Percentiles rank a stretch among this genome's conserved stretches.
Conservation (phyloP, 495 filamentous ascomycete species). For the Evernia prunastri region DNA sequence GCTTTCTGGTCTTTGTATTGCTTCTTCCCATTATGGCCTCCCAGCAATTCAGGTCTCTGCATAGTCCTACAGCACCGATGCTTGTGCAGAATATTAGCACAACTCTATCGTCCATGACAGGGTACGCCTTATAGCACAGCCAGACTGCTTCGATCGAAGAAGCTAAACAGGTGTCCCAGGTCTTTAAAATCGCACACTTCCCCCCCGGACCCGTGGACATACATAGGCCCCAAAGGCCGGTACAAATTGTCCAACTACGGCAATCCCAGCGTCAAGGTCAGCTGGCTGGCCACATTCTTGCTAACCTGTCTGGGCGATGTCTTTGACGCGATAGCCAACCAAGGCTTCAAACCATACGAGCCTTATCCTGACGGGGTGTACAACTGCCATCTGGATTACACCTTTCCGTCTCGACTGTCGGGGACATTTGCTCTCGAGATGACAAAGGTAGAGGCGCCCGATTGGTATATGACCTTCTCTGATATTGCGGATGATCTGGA, state of each 20-base stretch:
- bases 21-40: not conserved
- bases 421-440: not conserved
- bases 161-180: not conserved
- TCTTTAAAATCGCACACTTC: not conserved
- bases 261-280: not conserved
- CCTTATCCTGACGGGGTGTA: not conserved
- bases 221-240: not conserved
- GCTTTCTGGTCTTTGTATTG: not conserved
- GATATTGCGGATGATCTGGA: constrained; percentile 2
- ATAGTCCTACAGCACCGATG: not conserved
- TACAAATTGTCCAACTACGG: not conserved
- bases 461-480: constrained; percentile 1
- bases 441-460: not conserved
- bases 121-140: not conserved
- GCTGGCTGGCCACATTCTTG: not conserved
- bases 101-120: not conserved
- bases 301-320: not conserved
- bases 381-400: not conserved
- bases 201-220: not conserved
- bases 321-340: not conserved
- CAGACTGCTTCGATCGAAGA: not conserved
- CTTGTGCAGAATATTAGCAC: not conserved
- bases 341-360: constrained; percentile 1
- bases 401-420: not conserved
- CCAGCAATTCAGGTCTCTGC: not conserved